Base-by-base conservation (phyloP, 176 grass and related monocot genomes). In the Musa schizocarpa region DNA sequence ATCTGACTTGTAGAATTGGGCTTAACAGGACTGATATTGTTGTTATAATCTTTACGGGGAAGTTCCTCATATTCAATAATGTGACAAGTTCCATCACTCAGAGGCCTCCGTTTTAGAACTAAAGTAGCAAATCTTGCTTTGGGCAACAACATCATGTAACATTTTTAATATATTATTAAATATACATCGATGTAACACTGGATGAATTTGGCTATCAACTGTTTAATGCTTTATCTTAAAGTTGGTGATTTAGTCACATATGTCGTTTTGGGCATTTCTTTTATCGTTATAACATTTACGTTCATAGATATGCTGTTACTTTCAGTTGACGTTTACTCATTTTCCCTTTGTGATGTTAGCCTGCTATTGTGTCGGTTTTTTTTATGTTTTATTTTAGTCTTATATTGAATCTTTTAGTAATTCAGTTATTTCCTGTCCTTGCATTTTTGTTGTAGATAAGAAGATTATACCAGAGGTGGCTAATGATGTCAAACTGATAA, bases 401-500 rank as follows among this genome's bases (percentile, higher is more conserved):
- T 43, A 43, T 70, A 9, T 25, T 0, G 4, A 3, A 43, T 43
- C 34, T 43, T 43, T 48, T 68, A 27, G 13, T 14, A 49, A 68
- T 7, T 68, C 8, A 5, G 1, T 48, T 68, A 1, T 17, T 70
- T 70, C n/a, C 4, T 48, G 26, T 50, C 10, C 34, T 48, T 48
- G 12, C 49, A 16, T 70, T 70, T 70, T 29, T 65, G 3, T 9
- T 83, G 56, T 67, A 92, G 89, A 92, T 77, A 92, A 92, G 78
- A 79, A 81, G 80, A 78, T 92, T 76, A 25, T 69, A 71, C 89
- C 89, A 81, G 86, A 88, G 82, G 77, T 68, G 50, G 85, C 80
- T 74, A 86, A 73, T 79, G 89, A 92, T 81, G 89, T 92, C 70
- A 92, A 92, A 81, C 66, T 92, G 67, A 92, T 92, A 73, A 88